Conservation (phyloP, 805 yeast species). For the Metschnikowia picachoensis region DNA sequence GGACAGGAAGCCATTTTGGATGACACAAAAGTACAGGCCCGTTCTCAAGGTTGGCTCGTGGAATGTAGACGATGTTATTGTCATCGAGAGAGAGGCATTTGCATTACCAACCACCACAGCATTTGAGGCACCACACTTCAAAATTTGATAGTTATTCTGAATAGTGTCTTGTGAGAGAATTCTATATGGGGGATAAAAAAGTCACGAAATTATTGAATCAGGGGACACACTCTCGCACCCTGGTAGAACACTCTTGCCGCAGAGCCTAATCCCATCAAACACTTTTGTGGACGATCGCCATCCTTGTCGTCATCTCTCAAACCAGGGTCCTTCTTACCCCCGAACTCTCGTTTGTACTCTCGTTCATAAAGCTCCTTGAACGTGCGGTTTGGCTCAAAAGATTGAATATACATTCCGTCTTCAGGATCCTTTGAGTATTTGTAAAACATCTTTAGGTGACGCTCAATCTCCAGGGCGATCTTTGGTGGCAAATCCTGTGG, state of each 20-base stretch:
- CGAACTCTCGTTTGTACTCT: slow-evolving; percentile 50
- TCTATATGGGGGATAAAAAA: neutral
- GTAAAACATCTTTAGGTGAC: slow-evolving; percentile 56
- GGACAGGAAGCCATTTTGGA: slow-evolving; percentile 54
- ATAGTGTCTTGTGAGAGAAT: neutral
- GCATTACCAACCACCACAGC: slow-evolving; percentile 59
- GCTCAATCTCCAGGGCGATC: slow-evolving; percentile 42
- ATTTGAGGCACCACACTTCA: slow-evolving; percentile 46
- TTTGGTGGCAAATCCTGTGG: slow-evolving; percentile 33
- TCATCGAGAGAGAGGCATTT: slow-evolving; percentile 72
- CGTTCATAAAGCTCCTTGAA: slow-evolving; percentile 46
- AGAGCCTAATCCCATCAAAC: slow-evolving; percentile 59
- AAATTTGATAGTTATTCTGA: slow-evolving; percentile 2
- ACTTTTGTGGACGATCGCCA: slow-evolving; percentile 39
- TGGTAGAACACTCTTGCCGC: slow-evolving; percentile 71
- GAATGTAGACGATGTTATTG: slow-evolving; percentile 54
- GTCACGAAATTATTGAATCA: slow-evolving; percentile 1
- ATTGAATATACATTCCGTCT: slow-evolving; percentile 58
- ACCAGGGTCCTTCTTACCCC: slow-evolving; percentile 48
- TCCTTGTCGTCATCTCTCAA: slow-evolving; percentile 52
- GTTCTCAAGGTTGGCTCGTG: slow-evolving; percentile 58
- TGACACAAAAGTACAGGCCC: slow-evolving; percentile 72
- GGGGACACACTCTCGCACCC: slow-evolving; percentile 48
- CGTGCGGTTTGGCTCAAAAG: slow-evolving; percentile 55
- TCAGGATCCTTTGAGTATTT: slow-evolving; percentile 52